These are phyloP conservation scores for Tephrocybe sp. DNA, from an alignment of 768 basidiomycete genomes.

Conservation along the genomic window DNA sequence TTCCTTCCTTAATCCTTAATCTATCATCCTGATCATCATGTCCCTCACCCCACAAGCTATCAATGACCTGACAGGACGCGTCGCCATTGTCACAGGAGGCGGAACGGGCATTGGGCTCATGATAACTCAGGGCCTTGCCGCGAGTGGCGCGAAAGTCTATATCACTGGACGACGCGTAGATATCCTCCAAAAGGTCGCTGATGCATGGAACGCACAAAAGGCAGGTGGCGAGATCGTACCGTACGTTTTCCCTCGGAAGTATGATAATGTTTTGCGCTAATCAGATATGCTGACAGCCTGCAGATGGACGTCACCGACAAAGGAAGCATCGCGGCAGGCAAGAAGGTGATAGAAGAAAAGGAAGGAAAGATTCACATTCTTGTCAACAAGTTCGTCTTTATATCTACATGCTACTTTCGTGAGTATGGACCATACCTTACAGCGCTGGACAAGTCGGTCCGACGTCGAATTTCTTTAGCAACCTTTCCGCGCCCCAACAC, in stretches of 20 bases:
- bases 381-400: constrained; percentile 69
- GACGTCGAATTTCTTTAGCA: constrained; percentile 50
- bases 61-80: constrained; percentile 54
- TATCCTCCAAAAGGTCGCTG: constrained; percentile 56
- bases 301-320: constrained; percentile 73
- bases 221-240: constrained; percentile 52
- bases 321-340: constrained; percentile 56
- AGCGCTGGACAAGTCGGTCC: constrained; percentile 81
- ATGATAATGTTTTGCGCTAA: background rate
- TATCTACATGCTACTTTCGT: background rate
- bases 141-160: constrained; percentile 79
- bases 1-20: constrained; percentile 9
- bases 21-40: constrained; percentile 15
- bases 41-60: constrained; percentile 34
- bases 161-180: constrained; percentile 69
- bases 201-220: constrained; percentile 41
- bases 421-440: background rate
- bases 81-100: constrained; percentile 54
- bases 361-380: constrained; percentile 77
- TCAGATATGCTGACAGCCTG: constrained; percentile 29
- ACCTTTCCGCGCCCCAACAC: constrained; percentile 53
- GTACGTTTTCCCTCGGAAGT: constrained; percentile 32
- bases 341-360: constrained; percentile 48
- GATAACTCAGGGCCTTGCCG: constrained; percentile 71
- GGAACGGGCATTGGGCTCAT: constrained; percentile 56